Percentiles rank a stretch among this genome's conserved stretches.
These are phyloP conservation scores for Amphicarpaea edgeworthii DNA, from an alignment of 306 rosid species.

Conservation along the genomic window DNA sequence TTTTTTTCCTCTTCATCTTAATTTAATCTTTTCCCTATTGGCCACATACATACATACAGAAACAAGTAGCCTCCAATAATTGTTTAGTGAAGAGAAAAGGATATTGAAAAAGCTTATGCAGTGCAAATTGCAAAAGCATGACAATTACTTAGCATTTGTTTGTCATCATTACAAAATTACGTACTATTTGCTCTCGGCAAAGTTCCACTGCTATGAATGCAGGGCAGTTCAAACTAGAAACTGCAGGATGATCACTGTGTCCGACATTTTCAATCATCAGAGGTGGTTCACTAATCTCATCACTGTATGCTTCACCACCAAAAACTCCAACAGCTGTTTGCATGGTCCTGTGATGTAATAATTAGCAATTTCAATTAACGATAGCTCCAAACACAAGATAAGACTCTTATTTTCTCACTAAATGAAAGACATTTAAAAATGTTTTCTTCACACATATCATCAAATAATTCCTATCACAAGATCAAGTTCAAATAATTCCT, in stretches of 20 bases:
- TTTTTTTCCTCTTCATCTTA: slow-evolving; percentile 6
- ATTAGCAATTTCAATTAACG: slow-evolving; percentile 36
- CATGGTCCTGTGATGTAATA: slow-evolving; percentile 73
- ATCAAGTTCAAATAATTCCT: not conserved
- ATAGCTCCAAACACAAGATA: slow-evolving; percentile 14
- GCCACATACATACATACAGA: slow-evolving; percentile 20
- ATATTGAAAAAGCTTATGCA: slow-evolving; percentile 11
- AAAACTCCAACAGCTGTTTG: slow-evolving; percentile 95
- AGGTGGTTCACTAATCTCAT: slow-evolving; percentile 64
- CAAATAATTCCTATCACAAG: slow-evolving; percentile 24
- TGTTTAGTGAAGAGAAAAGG: slow-evolving; percentile 24
- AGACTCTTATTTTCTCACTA: slow-evolving; percentile 25
- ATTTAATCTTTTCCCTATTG: slow-evolving; percentile 17
- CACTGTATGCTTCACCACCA: slow-evolving; percentile 69
- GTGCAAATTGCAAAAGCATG: slow-evolving; percentile 8
- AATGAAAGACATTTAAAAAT: not conserved
- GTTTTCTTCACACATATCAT: slow-evolving; percentile 2
- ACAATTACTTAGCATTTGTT: slow-evolving; percentile 2
- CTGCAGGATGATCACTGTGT: slow-evolving; percentile 66
- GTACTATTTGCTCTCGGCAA: slow-evolving; percentile 83
- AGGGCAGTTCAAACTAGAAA: slow-evolving; percentile 74
- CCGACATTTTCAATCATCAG: slow-evolving; percentile 78
- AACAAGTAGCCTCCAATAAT: slow-evolving; percentile 9
- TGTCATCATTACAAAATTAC: slow-evolving; percentile 36
- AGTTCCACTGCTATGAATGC: slow-evolving; percentile 82